Evolutionary conservation across 805 yeast genomes (phyloP).

Genomic region (Saccharomycopsis babjevae): DNA sequence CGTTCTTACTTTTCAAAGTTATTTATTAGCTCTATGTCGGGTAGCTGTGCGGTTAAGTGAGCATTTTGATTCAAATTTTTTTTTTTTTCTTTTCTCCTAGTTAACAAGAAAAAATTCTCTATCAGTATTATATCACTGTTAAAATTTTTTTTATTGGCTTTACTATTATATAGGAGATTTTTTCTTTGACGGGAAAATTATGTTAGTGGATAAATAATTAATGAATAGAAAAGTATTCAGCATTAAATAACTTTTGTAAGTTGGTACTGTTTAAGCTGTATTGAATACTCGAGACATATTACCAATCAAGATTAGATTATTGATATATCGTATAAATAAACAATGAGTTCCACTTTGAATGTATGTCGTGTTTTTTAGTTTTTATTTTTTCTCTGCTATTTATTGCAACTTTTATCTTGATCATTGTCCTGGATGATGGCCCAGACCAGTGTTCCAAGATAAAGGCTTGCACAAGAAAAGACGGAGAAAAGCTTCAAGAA

Average conservation of each 20-base stretch:
- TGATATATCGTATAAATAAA: not conserved
- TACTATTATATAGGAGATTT: not conserved
- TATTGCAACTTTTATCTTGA: not conserved
- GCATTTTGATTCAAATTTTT: no score
- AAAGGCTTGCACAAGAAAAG: no score
- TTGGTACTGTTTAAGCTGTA: not conserved
- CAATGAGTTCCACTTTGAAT: not conserved
- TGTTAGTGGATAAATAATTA: no score
- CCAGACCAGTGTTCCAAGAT: no score
- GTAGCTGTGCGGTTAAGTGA: no score
- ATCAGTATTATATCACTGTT: not conserved
- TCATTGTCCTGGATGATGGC: not conserved
- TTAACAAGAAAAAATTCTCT: no score
- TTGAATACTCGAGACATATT: not conserved
- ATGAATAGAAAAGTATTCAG: no score
- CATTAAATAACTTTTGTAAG: no score
- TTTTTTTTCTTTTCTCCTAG: no score
- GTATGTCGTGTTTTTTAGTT: not conserved
- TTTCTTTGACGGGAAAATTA: not conserved
- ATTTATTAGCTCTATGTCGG: not conserved
- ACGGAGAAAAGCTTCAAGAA: no score
- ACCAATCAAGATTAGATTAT: not conserved
- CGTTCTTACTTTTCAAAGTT: not conserved
- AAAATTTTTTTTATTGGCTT: not conserved
- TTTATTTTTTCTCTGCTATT: not conserved